These are phyloP conservation scores for Dactylellina haptotyla DNA, from an alignment of 2,329 filamentous ascomycete species.

Conservation along the genomic window DNA sequence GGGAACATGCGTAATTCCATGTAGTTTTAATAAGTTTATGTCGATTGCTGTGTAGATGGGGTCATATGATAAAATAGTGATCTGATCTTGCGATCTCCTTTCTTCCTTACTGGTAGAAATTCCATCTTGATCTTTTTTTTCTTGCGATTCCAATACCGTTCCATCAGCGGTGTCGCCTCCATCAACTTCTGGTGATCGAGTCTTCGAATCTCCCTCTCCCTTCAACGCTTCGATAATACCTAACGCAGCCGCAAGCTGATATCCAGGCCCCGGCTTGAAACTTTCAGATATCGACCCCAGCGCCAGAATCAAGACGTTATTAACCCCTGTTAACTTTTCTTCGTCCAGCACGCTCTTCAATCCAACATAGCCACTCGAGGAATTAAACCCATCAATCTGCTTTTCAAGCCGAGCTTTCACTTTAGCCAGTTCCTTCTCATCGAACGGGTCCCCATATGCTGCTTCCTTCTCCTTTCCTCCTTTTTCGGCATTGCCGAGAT, in stretches of 20 bases:
- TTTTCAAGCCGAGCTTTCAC: conserved; percentile 17
- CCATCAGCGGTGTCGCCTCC: background rate
- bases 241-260: conserved; percentile 38
- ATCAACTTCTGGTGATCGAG: background rate
- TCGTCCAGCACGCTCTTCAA: conserved; percentile 16
- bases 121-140: background rate
- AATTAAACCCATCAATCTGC: conserved; percentile 29
- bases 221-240: conserved; percentile 30
- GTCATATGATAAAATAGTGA: conserved; percentile 35
- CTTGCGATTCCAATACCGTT: background rate
- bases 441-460: background rate
- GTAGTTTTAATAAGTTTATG: background rate
- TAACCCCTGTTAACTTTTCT: background rate
- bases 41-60: conserved; percentile 35
- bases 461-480: background rate
- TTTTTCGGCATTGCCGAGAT: conserved; percentile 2
- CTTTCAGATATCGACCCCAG: conserved; percentile 43
- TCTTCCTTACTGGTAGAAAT: too few relatives aligned
- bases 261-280: conserved; percentile 21
- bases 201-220: background rate
- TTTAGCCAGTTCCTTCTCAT: conserved; percentile 17
- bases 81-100: background rate
- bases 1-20: conserved; percentile 7
- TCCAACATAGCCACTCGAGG: conserved; percentile 16
- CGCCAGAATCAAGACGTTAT: conserved; percentile 38